Evolutionary conservation across 2,329 filamentous ascomycete species (phyloP).

Genomic region (Diaporthe ilicicola): DNA sequence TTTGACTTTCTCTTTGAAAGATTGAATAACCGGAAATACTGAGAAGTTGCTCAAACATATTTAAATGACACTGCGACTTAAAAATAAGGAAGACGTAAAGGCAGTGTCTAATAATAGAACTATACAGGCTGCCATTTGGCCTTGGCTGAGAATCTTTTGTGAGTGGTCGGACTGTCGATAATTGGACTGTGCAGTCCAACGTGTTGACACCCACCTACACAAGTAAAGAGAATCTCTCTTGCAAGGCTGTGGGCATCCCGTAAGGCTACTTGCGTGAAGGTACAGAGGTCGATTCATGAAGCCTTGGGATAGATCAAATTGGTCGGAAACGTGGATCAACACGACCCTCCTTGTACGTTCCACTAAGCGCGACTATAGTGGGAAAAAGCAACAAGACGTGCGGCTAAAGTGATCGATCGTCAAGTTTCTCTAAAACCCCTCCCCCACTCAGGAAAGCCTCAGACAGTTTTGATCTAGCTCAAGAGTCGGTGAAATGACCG

Average conservation of each 20-base stretch:
- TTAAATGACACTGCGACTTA: not conserved
- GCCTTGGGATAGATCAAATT: not conserved
- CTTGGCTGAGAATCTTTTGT: not conserved
- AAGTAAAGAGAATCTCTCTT: not conserved
- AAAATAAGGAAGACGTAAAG: not conserved
- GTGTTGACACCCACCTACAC: not conserved
- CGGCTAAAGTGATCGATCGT: constrained; percentile 6
- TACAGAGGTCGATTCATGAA: not conserved
- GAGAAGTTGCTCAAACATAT: not conserved
- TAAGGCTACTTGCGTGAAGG: not conserved
- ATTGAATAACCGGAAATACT: not conserved
- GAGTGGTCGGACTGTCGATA: not conserved
- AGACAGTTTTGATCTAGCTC: constrained; percentile 16
- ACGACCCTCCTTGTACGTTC: not conserved
- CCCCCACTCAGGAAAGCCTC: constrained; percentile 19
- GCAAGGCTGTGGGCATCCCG: not conserved
- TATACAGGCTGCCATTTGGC: not conserved
- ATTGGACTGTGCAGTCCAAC: not conserved
- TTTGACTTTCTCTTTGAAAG: too few species aligned
- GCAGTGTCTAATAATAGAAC: not conserved
- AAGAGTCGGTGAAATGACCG: constrained; percentile 33
- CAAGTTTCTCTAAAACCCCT: not conserved
- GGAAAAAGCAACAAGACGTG: constrained; percentile 10
- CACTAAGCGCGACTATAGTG: not conserved
- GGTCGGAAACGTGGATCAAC: constrained; percentile 13